Conservation (phyloP, 257 asterid genomes). For the Henckelia pumila region DNA sequence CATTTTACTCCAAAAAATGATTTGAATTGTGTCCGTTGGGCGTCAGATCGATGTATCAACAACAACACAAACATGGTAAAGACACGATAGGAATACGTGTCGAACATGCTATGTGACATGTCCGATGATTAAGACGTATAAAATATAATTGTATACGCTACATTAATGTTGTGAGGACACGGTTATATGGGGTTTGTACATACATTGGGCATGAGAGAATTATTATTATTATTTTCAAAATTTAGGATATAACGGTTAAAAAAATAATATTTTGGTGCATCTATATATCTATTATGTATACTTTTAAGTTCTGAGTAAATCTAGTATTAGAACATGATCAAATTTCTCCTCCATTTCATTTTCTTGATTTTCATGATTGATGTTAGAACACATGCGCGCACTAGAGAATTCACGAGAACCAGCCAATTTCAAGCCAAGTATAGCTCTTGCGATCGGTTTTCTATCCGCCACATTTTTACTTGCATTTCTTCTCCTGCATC, state of each 20-base stretch:
- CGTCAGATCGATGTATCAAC: no score
- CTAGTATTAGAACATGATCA: constrained; percentile 8
- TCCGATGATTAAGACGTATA: not conserved
- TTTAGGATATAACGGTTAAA: not conserved
- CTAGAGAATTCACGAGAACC: constrained; percentile 28
- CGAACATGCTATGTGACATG: not conserved
- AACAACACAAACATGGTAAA: not conserved
- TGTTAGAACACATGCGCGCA: constrained; percentile 34
- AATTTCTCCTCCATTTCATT: constrained; percentile 23
- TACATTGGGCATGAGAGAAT: not conserved
- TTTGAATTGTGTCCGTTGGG: not conserved
- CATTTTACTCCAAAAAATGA: no score
- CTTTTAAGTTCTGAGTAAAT: not conserved
- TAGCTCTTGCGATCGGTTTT: constrained; percentile 69
- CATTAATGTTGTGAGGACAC: no score
- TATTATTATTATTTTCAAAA: no score
- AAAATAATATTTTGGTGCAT: no score
- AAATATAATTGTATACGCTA: not conserved
- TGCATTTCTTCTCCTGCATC: constrained; percentile 63
- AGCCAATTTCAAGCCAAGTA: constrained; percentile 58
- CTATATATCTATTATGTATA: no score
- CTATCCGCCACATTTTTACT: constrained; percentile 59
- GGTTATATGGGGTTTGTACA: not conserved
- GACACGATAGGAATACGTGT: not conserved
- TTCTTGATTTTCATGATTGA: constrained; percentile 21